These are phyloP conservation scores for Neurospora hispaniola DNA, from an alignment of 495 filamentous ascomycete species.

Conservation along the genomic window DNA sequence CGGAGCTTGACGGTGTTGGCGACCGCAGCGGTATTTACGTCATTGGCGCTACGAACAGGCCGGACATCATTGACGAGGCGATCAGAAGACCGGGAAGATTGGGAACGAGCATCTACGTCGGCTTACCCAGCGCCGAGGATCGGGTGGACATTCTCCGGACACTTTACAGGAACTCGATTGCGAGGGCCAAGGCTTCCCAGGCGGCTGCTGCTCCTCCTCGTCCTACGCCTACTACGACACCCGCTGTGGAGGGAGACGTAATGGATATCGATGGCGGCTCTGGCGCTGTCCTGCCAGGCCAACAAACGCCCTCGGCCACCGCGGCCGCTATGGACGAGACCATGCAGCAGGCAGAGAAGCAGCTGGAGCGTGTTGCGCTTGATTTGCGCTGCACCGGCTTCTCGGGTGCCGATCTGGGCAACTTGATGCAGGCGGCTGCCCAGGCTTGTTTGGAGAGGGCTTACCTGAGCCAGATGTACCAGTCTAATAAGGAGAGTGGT, in stretches of 20 bases:
- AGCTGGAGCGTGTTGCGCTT: conserved; percentile 50
- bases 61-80: conserved; percentile 92
- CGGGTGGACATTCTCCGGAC: conserved; percentile 79
- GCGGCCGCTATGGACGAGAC: neutral
- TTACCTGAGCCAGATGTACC: conserved; percentile 15
- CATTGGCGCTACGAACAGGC: conserved; percentile 87
- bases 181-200: conserved; percentile 30
- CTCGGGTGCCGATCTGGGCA: conserved; percentile 81
- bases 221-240: neutral
- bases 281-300: neutral
- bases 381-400: conserved; percentile 66
- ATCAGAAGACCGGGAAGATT: conserved; percentile 89
- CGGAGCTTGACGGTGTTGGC: conserved; percentile 81
- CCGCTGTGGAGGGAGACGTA: neutral
- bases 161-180: conserved; percentile 54
- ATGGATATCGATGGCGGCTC: conserved; percentile 1
- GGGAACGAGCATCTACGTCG: conserved; percentile 83
- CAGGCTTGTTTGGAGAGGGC: conserved; percentile 60
- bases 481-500: conserved; percentile 4
- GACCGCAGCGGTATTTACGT: conserved; percentile 84
- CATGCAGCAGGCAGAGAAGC: conserved; percentile 20
- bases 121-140: conserved; percentile 68
- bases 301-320: neutral
- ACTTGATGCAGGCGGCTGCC: conserved; percentile 64
- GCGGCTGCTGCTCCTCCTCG: conserved; percentile 9